These are phyloP conservation scores for Liquidambar formosana DNA, from an alignment of 164 flowering plant species.

Conservation along the genomic window DNA sequence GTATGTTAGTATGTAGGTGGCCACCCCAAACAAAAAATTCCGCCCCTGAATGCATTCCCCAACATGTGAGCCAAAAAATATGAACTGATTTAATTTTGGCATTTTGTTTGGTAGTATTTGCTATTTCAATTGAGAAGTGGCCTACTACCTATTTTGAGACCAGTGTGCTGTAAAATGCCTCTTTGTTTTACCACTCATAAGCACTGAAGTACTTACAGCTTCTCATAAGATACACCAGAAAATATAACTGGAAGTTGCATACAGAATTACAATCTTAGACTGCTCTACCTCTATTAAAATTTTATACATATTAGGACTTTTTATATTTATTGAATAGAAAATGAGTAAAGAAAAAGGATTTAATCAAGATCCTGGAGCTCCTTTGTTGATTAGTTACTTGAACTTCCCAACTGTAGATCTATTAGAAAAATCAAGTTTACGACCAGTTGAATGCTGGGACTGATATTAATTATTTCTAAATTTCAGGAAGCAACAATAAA, in stretches of 20 bases:
- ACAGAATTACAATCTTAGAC: too few species aligned
- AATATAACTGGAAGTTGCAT: too few species aligned
- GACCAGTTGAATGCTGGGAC: neutral
- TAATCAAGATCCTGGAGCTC: neutral
- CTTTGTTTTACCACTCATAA: too few species aligned
- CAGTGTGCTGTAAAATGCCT: too few species aligned
- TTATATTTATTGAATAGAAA: neutral
- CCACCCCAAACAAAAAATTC: too few species aligned
- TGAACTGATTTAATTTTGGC: neutral
- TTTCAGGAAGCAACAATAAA: slow-evolving; percentile 79
- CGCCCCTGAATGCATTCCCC: too few species aligned
- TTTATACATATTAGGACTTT: too few species aligned
- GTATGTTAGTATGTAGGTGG: too few species aligned
- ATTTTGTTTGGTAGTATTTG: neutral
- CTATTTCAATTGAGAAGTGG: neutral
- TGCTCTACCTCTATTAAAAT: too few species aligned
- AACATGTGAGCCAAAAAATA: neutral
- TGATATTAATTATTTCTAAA: neutral
- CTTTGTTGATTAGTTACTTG: neutral
- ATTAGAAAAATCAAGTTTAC: neutral
- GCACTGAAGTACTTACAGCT: too few species aligned
- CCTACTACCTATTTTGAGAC: too few species aligned
- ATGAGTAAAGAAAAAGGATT: neutral
- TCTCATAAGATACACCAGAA: too few species aligned
- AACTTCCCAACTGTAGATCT: neutral